A percentile compares a stretch with the other conserved stretches of the same genome.
Evolutionary conservation across 2,329 filamentous ascomycete genomes (phyloP).

Genomic region (Alternaria panax): DNA sequence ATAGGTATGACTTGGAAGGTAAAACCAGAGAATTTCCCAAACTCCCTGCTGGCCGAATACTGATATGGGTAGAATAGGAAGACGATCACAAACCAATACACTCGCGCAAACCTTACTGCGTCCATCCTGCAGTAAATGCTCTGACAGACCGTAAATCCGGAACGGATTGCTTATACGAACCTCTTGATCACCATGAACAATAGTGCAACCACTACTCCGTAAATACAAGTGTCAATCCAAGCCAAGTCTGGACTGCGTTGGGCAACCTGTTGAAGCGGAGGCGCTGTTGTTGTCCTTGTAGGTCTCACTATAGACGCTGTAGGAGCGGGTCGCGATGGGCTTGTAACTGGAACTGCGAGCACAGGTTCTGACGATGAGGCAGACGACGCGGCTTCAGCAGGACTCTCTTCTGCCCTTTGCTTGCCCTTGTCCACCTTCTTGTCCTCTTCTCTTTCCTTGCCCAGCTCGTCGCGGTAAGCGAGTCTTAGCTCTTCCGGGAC

Average conservation of each 20-base stretch:
- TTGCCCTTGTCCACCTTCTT: slow-evolving; percentile 35
- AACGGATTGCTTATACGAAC: slow-evolving; percentile 32
- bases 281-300: slow-evolving; percentile 23
- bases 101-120: neutral
- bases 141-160: neutral
- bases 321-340: neutral
- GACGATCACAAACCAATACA: neutral
- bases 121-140: neutral
- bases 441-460: slow-evolving; percentile 40
- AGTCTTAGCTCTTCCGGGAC: slow-evolving; percentile 67
- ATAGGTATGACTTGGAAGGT: neutral
- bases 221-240: slow-evolving; percentile 85
- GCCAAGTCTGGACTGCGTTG: slow-evolving; percentile 59
- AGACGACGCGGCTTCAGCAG: neutral
- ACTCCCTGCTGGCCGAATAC: neutral
- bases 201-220: slow-evolving; percentile 73
- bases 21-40: neutral
- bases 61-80: neutral
- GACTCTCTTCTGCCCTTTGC: slow-evolving; percentile 19
- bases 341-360: slow-evolving; percentile 17
- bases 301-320: slow-evolving; percentile 13
- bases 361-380: neutral
- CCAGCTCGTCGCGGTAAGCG: slow-evolving; percentile 77
- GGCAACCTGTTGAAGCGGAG: slow-evolving; percentile 26
- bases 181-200: slow-evolving; percentile 70